Evolutionary conservation across 73 alveolate genomes (phyloP), one percentile per base, ranked within the genome.

Genomic region (Paramecium octaurelia): DNA sequence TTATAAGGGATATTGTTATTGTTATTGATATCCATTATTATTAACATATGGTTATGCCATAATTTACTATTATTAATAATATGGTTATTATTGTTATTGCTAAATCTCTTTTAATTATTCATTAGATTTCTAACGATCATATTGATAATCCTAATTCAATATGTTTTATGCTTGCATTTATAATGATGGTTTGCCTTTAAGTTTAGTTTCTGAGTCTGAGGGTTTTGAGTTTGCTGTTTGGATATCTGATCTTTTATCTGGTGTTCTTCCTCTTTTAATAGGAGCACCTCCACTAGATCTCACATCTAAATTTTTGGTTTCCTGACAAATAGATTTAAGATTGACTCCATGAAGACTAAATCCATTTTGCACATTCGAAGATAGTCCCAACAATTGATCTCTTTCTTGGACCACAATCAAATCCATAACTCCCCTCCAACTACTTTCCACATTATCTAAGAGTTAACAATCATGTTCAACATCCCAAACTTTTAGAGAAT

Each of bases 381-480:
- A 75, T 11, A 80, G 57, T 24, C 91, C 91, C n/a, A 31, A 80
- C 6, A 80, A 21, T 11, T 80, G 24, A 43, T 80, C 91, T 80
- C 73, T 80, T 38, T 80, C 91, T 42, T 27, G 2, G n/a, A 36
- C 35, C 9, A 73, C 57, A 3, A 80, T n/a, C 50, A 89, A 18
- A 89, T 89, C 94, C 36, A 38, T 12, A 0, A 89, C 88, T 14
- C 94, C 94, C 50, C 94, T 89, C 94, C 94, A 89, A 21, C 57
- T 46, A 44, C 92, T 70, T 29, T 89, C 94, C 31, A 89, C 84
- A 44, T 89, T 89, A 89, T 89, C 94, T 20, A 89, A 60, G 7
- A 89, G 48, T 24, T 44, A 71, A 11, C 85, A 57, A 44, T 89
- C 90, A 34, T 70, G 71, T 70, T 89, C 94, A 1, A 89, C 48